Evolutionary conservation across 2,329 filamentous ascomycete genomes (phyloP).

Genomic region (Phaeosphaeria sp.): DNA sequence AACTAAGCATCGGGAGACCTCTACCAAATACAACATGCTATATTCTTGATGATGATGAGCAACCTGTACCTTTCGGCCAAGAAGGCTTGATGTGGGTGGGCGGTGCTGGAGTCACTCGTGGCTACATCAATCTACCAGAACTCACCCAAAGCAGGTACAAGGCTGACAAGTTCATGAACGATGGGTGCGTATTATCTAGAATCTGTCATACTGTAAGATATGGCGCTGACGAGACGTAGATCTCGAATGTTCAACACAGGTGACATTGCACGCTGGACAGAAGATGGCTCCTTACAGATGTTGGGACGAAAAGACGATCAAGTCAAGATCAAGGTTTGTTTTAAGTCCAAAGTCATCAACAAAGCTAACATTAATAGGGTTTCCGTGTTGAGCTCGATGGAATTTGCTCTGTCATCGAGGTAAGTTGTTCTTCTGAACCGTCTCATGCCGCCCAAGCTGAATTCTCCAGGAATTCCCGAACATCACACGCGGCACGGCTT

Average conservation of each 20-base stretch:
- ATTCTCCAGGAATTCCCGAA: constrained; percentile 47
- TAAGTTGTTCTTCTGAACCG: background rate
- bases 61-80: constrained; percentile 56
- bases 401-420: constrained; percentile 51
- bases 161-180: constrained; percentile 58
- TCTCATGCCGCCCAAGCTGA: constrained; percentile 1
- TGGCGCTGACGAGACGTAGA: constrained; percentile 13
- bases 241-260: constrained; percentile 66
- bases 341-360: background rate
- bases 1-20: constrained; percentile 62
- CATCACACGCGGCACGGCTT: constrained; percentile 57
- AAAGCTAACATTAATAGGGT: constrained; percentile 47
- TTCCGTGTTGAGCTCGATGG: constrained; percentile 69
- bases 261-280: constrained; percentile 63
- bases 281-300: constrained; percentile 62
- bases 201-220: background rate
- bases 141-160: constrained; percentile 60
- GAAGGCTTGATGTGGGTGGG: constrained; percentile 65
- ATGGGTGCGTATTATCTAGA: constrained; percentile 53
- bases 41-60: constrained; percentile 58
- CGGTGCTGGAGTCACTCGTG: constrained; percentile 61
- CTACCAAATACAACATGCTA: constrained; percentile 66
- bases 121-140: constrained; percentile 62
- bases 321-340: constrained; percentile 63
- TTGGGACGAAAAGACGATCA: constrained; percentile 67